A percentile compares a stretch with the other conserved stretches of the same genome.
Conservation (phyloP, 2,329 filamentous ascomycete genomes). For the Microcyclosporella mali region DNA sequence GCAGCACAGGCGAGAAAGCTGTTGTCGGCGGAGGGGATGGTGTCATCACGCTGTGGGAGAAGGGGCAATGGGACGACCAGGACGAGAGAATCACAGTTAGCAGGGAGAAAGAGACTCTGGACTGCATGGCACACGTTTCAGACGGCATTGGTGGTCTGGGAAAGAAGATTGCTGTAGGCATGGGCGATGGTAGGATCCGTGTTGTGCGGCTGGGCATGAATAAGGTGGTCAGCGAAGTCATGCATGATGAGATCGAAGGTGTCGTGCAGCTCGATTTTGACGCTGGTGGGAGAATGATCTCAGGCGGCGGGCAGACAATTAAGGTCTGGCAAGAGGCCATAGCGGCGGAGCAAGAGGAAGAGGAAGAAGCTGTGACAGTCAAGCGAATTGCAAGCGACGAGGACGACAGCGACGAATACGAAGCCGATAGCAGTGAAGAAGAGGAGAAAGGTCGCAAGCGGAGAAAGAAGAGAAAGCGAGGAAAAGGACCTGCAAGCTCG, state of each 20-base stretch:
- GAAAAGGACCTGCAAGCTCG: slow-evolving; percentile 26
- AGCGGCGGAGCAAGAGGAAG: slow-evolving; percentile 48
- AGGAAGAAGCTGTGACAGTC: slow-evolving; percentile 34
- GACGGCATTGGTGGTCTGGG: slow-evolving; percentile 60
- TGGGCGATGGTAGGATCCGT: slow-evolving; percentile 72
- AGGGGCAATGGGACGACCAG: slow-evolving; percentile 90
- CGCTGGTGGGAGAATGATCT: slow-evolving; percentile 78
- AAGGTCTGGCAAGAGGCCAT: slow-evolving; percentile 82
- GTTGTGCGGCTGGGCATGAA: slow-evolving; percentile 70
- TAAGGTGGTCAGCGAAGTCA: slow-evolving; percentile 60
- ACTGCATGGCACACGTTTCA: slow-evolving; percentile 68
- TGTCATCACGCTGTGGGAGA: slow-evolving; percentile 87
- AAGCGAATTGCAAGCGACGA: slow-evolving; percentile 44
- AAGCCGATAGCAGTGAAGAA: slow-evolving; percentile 37
- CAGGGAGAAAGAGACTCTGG: slow-evolving; percentile 61
- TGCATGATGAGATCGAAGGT: slow-evolving; percentile 81
- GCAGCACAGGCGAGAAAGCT: slow-evolving; percentile 67
- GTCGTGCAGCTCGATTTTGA: slow-evolving; percentile 81
- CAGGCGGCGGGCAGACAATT: slow-evolving; percentile 74
- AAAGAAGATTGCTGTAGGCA: slow-evolving; percentile 70
- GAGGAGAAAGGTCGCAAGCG: slow-evolving; percentile 39
- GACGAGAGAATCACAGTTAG: slow-evolving; percentile 81
- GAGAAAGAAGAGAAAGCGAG: slow-evolving; percentile 39
- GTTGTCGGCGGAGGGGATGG: slow-evolving; percentile 73
- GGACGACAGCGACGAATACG: slow-evolving; percentile 29